A percentile compares a stretch with the other conserved stretches of the same genome.
phyloP scores from a whole-genome alignment of 2,329 filamentous ascomycete species.

The Apiospora aurea region DNA sequence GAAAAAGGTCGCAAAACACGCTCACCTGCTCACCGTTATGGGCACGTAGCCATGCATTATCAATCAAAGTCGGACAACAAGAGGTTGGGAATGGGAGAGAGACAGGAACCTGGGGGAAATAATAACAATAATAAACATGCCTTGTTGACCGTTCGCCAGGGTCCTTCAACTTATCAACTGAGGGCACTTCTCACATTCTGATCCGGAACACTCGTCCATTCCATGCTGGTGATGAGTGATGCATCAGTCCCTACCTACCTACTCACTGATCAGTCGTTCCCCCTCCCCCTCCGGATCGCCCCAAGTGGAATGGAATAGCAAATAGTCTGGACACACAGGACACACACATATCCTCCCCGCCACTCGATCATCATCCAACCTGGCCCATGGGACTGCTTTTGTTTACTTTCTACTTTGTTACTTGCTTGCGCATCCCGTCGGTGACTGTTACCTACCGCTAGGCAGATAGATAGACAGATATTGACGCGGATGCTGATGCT shows the following conservation, averaged over 20 bases:
- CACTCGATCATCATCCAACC: conserved; percentile 2
- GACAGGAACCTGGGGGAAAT: not conserved
- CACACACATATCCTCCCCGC: not conserved
- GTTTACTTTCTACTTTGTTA: conserved; percentile 1
- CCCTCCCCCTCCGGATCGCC: conserved; percentile 11
- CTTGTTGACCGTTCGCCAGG: not conserved
- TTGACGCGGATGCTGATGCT: not conserved
- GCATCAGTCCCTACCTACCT: not conserved
- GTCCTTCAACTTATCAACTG: not conserved
- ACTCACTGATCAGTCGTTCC: not conserved
- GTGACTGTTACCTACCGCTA: conserved; percentile 20
- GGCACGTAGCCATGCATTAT: not conserved
- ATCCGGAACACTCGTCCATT: conserved; percentile 4
- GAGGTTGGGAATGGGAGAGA: conserved; percentile 6
- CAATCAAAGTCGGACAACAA: not conserved
- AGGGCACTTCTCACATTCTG: not conserved
- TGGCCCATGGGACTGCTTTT: not conserved
- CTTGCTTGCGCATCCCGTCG: not conserved
- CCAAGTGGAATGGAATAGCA: conserved; percentile 18
- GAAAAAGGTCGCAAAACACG: conserved; percentile 11
- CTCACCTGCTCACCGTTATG: conserved; percentile 11
- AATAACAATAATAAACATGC: not conserved
- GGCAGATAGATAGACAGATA: not conserved
- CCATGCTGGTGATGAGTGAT: not conserved
- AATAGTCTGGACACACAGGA: conserved; percentile 12